These are phyloP conservation scores for Astrephomene gubernaculifera DNA, from an alignment of 139 green algal genomes.

Conservation along the genomic window DNA sequence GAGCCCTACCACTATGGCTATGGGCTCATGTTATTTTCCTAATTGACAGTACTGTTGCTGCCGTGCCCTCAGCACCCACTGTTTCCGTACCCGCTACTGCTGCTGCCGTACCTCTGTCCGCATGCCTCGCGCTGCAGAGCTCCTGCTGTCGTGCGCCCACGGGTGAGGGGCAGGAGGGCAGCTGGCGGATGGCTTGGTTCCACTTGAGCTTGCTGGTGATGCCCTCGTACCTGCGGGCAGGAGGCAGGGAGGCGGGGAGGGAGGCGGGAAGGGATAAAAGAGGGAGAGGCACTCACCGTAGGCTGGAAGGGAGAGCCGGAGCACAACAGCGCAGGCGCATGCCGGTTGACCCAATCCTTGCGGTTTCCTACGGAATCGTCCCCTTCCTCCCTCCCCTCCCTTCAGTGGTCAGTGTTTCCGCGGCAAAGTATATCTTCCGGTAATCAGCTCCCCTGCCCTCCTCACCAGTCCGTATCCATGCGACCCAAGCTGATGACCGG, in stretches of 20 bases:
- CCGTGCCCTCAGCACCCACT: background rate
- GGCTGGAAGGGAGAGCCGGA: background rate
- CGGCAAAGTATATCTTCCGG: background rate
- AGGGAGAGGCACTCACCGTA: background rate
- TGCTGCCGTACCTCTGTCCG: background rate
- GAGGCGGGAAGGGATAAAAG: background rate
- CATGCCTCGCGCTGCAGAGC: slow-evolving; percentile 7
- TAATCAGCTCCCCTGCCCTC: background rate
- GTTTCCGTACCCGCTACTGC: background rate
- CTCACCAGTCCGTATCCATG: slow-evolving; percentile 82
- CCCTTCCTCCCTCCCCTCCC: background rate
- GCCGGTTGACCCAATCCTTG: background rate
- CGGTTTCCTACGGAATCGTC: background rate
- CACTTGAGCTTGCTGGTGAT: slow-evolving; percentile 92
- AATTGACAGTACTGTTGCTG: background rate
- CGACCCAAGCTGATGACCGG: slow-evolving; percentile 84
- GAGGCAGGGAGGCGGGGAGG: background rate
- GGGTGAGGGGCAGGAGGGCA: slow-evolving; percentile 31
- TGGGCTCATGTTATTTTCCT: background rate
- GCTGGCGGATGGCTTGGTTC: slow-evolving; percentile 55
- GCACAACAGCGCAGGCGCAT: background rate
- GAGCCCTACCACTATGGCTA: too few relatives aligned
- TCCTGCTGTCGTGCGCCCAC: slow-evolving; percentile 27
- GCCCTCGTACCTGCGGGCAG: slow-evolving; percentile 69
- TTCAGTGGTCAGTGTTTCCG: background rate